Evolutionary conservation across 257 asterid species (phyloP).

Genomic region (Rhazya stricta): DNA sequence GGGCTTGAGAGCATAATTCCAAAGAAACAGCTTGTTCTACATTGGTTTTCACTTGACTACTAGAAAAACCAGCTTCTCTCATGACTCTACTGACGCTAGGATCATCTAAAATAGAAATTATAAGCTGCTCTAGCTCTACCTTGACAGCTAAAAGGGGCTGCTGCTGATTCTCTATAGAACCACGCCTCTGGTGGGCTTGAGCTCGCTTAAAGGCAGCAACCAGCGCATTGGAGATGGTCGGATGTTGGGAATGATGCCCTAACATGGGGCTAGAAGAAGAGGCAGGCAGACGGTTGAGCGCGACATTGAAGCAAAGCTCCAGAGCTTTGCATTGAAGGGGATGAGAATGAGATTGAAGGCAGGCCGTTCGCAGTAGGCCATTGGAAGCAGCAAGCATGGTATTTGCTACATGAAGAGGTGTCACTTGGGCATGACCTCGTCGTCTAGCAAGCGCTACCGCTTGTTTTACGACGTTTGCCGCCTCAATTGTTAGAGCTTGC

Average conservation of each 20-base stretch:
- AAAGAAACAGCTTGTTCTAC: conserved; percentile 55
- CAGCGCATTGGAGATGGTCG: conserved; percentile 77
- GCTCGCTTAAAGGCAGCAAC: conserved; percentile 97
- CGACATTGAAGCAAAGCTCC: conserved; percentile 93
- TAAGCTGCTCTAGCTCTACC: conserved; percentile 73
- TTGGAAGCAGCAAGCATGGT: conserved; percentile 57
- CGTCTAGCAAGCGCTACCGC: conserved; percentile 62
- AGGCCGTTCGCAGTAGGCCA: conserved; percentile 61
- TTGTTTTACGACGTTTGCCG: conserved; percentile 54
- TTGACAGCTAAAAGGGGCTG: conserved; percentile 57
- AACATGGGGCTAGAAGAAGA: conserved; percentile 40
- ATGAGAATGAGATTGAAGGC: conserved; percentile 71
- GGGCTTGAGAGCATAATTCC: conserved; percentile 28
- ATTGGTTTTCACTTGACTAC: conserved; percentile 68
- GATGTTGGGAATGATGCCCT: conserved; percentile 33
- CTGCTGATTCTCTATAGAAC: conserved; percentile 57
- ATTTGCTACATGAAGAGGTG: conserved; percentile 87
- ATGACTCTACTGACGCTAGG: conserved; percentile 94
- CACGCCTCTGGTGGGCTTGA: conserved; percentile 86
- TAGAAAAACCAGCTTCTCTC: conserved; percentile 85
- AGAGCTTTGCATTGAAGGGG: conserved; percentile 91
- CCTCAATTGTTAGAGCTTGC: conserved; percentile 53
- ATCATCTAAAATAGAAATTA: conserved; percentile 76
- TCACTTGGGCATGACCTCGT: conserved; percentile 92
- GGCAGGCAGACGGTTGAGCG: conserved; percentile 80